phyloP scores from a whole-genome alignment of 176 grass and related monocot species.

The Canna indica region DNA sequence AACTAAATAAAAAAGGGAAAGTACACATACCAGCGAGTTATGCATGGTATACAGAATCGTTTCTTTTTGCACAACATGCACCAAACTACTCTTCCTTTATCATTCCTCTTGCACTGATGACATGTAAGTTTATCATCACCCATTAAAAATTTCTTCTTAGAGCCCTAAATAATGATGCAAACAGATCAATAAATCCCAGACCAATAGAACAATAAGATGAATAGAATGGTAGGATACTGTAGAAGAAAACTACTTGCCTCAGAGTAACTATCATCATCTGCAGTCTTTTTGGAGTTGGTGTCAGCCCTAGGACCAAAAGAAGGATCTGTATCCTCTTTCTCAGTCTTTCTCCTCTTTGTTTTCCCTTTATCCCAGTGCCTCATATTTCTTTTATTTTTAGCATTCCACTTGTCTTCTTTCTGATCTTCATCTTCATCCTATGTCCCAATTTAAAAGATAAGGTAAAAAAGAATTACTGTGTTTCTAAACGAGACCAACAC shows the following conservation, averaged over 20 bases:
- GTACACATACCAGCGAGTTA: conserved; percentile 35
- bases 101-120: conserved; percentile 63
- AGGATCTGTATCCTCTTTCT: background rate
- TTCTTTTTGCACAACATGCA: conserved; percentile 45
- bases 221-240: background rate
- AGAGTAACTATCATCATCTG: background rate
- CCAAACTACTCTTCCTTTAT: conserved; percentile 40
- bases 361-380: background rate
- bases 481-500: too few relatives aligned
- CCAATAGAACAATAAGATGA: background rate
- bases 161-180: conserved; percentile 8
- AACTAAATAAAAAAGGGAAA: background rate
- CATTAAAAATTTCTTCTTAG: conserved; percentile 22
- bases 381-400: background rate
- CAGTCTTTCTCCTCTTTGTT: background rate
- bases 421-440: background rate
- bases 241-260: background rate
- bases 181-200: conserved; percentile 1
- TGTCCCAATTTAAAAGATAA: background rate
- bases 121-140: conserved; percentile 46
- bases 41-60: conserved; percentile 45
- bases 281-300: conserved; percentile 4
- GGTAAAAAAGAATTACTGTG: background rate
- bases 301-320: background rate
- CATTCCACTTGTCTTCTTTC: background rate